Evolutionary conservation across 768 basidiomycete species (phyloP), one percentile per base, ranked within the genome.

Genomic region (Leccinum subgranulosum): DNA sequence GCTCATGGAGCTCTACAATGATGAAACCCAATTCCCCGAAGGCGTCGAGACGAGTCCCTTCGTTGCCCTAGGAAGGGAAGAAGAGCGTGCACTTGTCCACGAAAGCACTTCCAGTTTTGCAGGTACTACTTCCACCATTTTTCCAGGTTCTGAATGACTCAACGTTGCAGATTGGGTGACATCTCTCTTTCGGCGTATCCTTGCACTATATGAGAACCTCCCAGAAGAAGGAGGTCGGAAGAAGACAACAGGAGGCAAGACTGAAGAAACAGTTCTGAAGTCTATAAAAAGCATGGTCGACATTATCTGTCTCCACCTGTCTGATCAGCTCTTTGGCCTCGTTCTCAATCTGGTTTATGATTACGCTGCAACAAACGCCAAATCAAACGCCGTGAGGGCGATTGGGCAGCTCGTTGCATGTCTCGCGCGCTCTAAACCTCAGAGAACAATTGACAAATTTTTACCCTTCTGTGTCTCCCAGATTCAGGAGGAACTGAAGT

Each of bases 151-250:
- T 12, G 29, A 51, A 41, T 49, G 6, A 49, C 39, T 61, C 29
- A 66, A 31, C 9, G 33, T 48, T 58, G 12, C 58, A 91, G 92
- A 90, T 66, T 93, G 92, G 91, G 85, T 92, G 12, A 81, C 81
- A 0, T 84, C 87, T 21, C 81, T 93, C 29, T 86, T 93, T 66
- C 79, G 89, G 15, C 83, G 91, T 10, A 84, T 93, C 52, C 77
- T 93, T 53, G 83, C 90, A 1, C 74, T 98, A 19, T 95, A 89
- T 67, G 92, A 94, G 75, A 95, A 96, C 68, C 76, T 98, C 5
- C 95, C 95, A 0, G 96, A 98, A 70, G 95, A 96, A 73, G 94
- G 92, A 11, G 96, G 96, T 5, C 85, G 84, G 75, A 84, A 81
- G 73, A 90, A 90, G 60, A 87, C 81, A 34, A 92, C 92, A 2